Conservation (phyloP, 2,329 filamentous ascomycete species). For the Fusarium torulosum region DNA sequence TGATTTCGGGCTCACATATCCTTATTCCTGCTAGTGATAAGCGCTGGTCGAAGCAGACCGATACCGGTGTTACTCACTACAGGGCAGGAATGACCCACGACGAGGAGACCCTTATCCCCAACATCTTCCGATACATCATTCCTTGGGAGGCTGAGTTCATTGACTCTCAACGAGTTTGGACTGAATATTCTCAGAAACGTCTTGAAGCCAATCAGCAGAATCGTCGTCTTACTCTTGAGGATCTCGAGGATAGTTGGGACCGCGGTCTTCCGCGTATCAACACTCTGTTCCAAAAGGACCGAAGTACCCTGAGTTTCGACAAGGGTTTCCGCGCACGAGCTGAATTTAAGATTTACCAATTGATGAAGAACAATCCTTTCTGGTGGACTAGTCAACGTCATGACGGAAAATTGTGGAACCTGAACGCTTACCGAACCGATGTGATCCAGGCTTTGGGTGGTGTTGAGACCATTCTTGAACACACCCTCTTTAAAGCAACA, state of each 20-base stretch:
- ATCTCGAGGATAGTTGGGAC: slow-evolving; percentile 98
- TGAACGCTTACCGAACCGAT: slow-evolving; percentile 96
- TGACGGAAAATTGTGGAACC: slow-evolving; percentile 96
- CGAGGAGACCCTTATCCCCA: slow-evolving; percentile 96
- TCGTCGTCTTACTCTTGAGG: slow-evolving; percentile 90
- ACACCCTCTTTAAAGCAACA: slow-evolving; percentile 96
- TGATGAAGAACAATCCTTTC: slow-evolving; percentile 99
- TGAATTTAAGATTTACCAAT: slow-evolving; percentile 97
- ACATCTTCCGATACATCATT: slow-evolving; percentile 99
- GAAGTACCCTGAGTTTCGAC: slow-evolving; percentile 96
- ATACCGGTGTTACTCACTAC: slow-evolving; percentile 96
- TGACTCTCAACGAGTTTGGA: slow-evolving; percentile 98
- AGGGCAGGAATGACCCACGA: slow-evolving; percentile 98
- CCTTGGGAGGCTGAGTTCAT: slow-evolving; percentile 99
- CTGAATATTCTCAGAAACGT: slow-evolving; percentile 98
- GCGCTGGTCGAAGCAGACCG: slow-evolving; percentile 98
- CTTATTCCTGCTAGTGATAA: slow-evolving; percentile 97
- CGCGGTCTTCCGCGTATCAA: slow-evolving; percentile 97
- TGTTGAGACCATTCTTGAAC: slow-evolving; percentile 97
- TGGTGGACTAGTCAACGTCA: slow-evolving; percentile 99
- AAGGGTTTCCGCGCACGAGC: slow-evolving; percentile 96
- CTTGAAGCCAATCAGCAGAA: slow-evolving; percentile 98
- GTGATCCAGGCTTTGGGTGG: slow-evolving; percentile 95
- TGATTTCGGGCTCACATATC: slow-evolving; percentile 99
- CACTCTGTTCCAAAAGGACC: slow-evolving; percentile 97